Conservation (phyloP, 2,329 filamentous ascomycete species). For the Fusarium camptoceras region DNA sequence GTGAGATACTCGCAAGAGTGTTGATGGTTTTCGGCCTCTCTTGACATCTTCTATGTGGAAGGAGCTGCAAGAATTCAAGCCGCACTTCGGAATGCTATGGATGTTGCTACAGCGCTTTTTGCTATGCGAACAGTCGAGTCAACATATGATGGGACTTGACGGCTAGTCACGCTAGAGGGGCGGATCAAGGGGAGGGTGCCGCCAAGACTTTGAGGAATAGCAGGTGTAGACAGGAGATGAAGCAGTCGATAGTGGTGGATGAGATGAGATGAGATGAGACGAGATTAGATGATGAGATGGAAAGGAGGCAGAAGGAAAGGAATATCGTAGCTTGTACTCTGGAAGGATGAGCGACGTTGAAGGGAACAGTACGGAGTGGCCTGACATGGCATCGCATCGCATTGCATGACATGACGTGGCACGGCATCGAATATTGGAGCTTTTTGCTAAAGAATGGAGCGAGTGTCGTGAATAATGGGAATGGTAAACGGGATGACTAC, state of each 20-base stretch:
- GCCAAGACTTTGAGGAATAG: slow-evolving; percentile 9
- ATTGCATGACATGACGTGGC: slow-evolving; percentile 16
- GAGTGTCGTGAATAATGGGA: slow-evolving; percentile 27
- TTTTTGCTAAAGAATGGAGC: slow-evolving; percentile 7
- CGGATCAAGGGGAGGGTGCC: slow-evolving; percentile 3
- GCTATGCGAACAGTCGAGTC: slow-evolving; percentile 12
- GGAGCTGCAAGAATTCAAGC: slow-evolving; percentile 4
- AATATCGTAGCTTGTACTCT: slow-evolving; percentile 45
- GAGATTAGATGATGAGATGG: slow-evolving; percentile 26
- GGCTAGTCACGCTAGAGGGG: slow-evolving; percentile 11
- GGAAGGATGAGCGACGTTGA: slow-evolving; percentile 46
- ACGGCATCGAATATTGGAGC: slow-evolving; percentile 16
- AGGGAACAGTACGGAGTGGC: slow-evolving; percentile 2
- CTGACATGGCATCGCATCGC: slow-evolving; percentile 19
- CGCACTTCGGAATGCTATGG: slow-evolving; percentile 16
- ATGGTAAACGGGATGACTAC: slow-evolving; percentile 8
- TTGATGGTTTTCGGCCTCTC: slow-evolving; percentile 37
- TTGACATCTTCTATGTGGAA: slow-evolving; percentile 10
- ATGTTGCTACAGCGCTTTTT: slow-evolving; percentile 9
- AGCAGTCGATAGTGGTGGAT: slow-evolving; percentile 17
- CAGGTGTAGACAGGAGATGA: slow-evolving; percentile 12
- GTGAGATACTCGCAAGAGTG: slow-evolving; percentile 37
- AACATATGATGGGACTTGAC: neutral
- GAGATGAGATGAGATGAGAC: slow-evolving; percentile 3
- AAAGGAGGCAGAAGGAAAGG: slow-evolving; percentile 21